phyloP scores from a whole-genome alignment of 73 alveolate genomes.

The Tetrahymena borealis region DNA sequence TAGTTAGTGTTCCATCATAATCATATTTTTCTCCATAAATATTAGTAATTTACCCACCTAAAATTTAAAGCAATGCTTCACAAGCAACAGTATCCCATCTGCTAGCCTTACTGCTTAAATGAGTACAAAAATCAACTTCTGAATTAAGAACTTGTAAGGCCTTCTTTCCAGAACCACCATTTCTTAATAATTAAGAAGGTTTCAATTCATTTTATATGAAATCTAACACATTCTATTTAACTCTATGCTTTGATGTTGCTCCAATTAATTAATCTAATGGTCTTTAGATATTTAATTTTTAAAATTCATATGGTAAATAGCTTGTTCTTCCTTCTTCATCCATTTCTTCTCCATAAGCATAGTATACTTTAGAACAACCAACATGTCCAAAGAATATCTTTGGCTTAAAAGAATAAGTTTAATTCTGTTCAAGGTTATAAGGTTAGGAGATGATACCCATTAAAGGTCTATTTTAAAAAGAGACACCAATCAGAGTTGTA shows the following conservation, averaged over 20 bases:
- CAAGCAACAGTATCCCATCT: constrained; percentile 80
- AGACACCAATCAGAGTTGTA: constrained; percentile 65
- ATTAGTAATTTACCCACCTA: constrained; percentile 27
- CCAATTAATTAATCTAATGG: background rate
- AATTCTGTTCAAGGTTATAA: background rate
- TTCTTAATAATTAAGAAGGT: constrained; percentile 5
- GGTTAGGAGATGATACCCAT: constrained; percentile 38
- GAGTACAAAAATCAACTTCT: constrained; percentile 42
- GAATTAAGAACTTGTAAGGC: constrained; percentile 33
- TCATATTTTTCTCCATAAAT: background rate
- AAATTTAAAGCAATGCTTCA: constrained; percentile 66
- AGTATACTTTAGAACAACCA: background rate
- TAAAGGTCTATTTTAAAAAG: constrained; percentile 24
- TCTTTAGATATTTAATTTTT: background rate
- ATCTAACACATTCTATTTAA: background rate
- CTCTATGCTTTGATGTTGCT: constrained; percentile 10
- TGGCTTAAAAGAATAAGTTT: constrained; percentile 8
- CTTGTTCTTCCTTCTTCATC: background rate
- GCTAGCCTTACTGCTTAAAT: constrained; percentile 38
- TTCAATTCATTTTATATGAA: background rate
- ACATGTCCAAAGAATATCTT: constrained; percentile 29
- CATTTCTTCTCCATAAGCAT: background rate
- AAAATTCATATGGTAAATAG: constrained; percentile 6
- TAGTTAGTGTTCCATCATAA: background rate
- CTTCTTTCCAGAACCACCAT: constrained; percentile 65